Evolutionary conservation across 371 early-diverging fungal genomes (phyloP), one percentile per base, ranked within the genome.

Genomic region (Mortierella sp.): DNA sequence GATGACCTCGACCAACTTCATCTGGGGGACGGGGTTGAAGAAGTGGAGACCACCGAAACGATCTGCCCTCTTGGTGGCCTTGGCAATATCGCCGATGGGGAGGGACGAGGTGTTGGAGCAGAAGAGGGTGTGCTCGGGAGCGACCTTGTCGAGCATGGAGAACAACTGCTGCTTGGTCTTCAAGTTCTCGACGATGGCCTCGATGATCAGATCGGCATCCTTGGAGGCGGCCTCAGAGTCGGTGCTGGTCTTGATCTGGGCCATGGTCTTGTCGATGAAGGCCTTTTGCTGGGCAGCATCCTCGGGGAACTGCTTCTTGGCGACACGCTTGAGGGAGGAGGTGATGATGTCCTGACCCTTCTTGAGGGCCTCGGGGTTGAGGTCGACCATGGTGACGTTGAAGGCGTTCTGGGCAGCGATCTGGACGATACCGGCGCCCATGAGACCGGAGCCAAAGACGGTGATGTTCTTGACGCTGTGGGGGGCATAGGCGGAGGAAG

Each of bases 371-470:
- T 92, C 93, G 27, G 92, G 90, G 77, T 89, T 92, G 54, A 96
- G 91, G 83, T 98, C 98, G 27, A 97, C 96, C 92, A 99, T 93
- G 24, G 96, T 96, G 46, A 98, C 99, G 38, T 92, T 87, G 89
- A 93, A 95, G 65, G 93, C 91, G 77, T 93, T 88, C 83, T 95
- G 95, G 21, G 98, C 98, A 12, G 97, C 96, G 0, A 98, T 97
- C 82, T 98, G 98, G n/a, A 92, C 97, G 77, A 98, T 97, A 75
- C 98, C 98, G 8, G 98, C 95, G 54, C 99, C 99, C 99, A 99
- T 99, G 72, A 98, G 91, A 70, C 97, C 97, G 27, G 95, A 93
- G 58, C 97, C 97, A 79, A 94, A 92, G 27, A 97, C 93, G 4
- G 95, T 91, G 56, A 97, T 90, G 63, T 91, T 92, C 76, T 91